These are phyloP conservation scores for Phytophthora fragariaefolia DNA, from an alignment of 352 stramenopile species.

Conservation along the genomic window DNA sequence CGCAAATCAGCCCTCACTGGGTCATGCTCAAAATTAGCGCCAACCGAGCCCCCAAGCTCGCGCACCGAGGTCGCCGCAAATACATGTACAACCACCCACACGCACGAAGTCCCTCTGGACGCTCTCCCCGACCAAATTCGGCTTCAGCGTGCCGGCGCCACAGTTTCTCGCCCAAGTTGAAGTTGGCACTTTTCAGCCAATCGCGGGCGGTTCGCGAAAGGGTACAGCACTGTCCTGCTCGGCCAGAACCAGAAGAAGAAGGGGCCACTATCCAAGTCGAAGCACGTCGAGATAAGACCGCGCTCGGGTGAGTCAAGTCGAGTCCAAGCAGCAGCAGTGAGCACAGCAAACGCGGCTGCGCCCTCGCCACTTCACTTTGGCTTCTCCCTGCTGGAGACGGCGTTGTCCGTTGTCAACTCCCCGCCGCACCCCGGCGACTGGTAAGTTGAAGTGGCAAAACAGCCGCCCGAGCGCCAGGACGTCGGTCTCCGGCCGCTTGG, in stretches of 20 bases:
- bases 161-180: constrained; percentile 34
- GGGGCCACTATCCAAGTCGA: constrained; percentile 26
- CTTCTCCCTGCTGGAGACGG: constrained; percentile 6
- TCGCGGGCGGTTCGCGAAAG: constrained; percentile 16
- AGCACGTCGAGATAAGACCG: constrained; percentile 26
- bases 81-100: too few species aligned
- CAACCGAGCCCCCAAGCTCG: neutral
- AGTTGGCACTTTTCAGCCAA: constrained; percentile 25
- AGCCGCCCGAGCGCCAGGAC: constrained; percentile 1
- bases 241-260: constrained; percentile 44
- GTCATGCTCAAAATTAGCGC: constrained; percentile 18
- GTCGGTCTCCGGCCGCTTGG: constrained; percentile 17
- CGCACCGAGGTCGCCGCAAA: neutral
- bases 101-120: constrained; percentile 6
- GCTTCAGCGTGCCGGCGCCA: too few species aligned
- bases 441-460: constrained; percentile 33
- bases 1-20: constrained; percentile 3
- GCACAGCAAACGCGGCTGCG: too few species aligned
- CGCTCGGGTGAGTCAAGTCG: neutral
- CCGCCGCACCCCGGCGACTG: neutral
- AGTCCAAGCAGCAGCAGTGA: too few species aligned
- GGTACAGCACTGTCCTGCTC: constrained; percentile 21
- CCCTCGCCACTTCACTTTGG: constrained; percentile 34
- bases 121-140: constrained; percentile 6
- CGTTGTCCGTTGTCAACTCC: neutral